Evolutionary conservation across 768 basidiomycete genomes (phyloP), one percentile per base, ranked within the genome.

Genomic region (Tricholoma sp.): DNA sequence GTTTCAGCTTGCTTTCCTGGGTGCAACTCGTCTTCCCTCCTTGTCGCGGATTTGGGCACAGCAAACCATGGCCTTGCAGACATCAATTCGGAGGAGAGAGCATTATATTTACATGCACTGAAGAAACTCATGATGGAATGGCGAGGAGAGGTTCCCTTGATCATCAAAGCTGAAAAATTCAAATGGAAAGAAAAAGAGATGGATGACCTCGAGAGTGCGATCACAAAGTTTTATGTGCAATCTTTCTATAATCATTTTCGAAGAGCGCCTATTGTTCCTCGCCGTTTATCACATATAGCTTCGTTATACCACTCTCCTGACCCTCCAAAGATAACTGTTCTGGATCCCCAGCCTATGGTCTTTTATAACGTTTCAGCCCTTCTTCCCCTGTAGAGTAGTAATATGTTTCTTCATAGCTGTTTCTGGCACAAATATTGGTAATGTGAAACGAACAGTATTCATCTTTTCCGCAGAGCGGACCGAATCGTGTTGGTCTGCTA

Each of bases 41-140:
- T 62, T 21, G 27, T 49, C 27, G 45, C 45, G 7, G 21, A 43
- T 22, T 37, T 60, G 6, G 32, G 19, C 3, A 45, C 35, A 4
- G 57, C 62, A 0, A 63, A 61, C 27, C 51, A 58, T 18, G 59
- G 59, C 3, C 39, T 63, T 8, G 62, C 54, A 5, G 50, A 52
- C 16, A 14, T 43, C 4, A 18, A 58, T 27, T 7, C 11, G 9
- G n/a, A 57, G 2, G 54, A 62, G 18, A 24, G 19, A 9, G 50
- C 43, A 8, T 21, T 22, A 2, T 53, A 37, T 24, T 11, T 53
- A 4, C 35, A 37, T 27, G 52, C 22, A 0, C 16, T 53, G 9
- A 35, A 43, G 37, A 41, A 27, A 16, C 24, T 53, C 9, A 53
- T 53, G 35, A 39, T 43, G n/a, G 4, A 5, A 11, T 53, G 52